A percentile compares a stretch with the other conserved stretches of the same genome.
Evolutionary conservation across 1,284 basidiomycete species (phyloP).

Genomic region (Leccinum pachyderme): DNA sequence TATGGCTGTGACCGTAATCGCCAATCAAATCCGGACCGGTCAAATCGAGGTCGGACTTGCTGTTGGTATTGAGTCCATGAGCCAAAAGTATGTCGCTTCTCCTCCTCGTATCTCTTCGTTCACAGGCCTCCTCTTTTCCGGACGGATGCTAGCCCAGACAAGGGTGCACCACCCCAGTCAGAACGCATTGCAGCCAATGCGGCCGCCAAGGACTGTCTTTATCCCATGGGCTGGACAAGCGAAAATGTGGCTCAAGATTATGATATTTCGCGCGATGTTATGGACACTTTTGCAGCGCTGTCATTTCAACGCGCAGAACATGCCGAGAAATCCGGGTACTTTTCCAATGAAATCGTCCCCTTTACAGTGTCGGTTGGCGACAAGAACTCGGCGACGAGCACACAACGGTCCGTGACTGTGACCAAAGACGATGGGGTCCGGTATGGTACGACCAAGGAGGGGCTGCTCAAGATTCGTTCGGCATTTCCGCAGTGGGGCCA

Average conservation of each 20-base stretch:
- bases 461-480: conserved; percentile 63
- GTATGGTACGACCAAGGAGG: conserved; percentile 71
- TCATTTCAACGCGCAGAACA: conserved; percentile 78
- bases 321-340: conserved; percentile 66
- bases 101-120: background rate
- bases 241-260: conserved; percentile 77
- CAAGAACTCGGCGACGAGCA: conserved; percentile 43
- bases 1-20: conserved; percentile 70
- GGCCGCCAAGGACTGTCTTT: conserved; percentile 55
- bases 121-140: background rate
- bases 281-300: conserved; percentile 80
- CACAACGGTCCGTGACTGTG: conserved; percentile 56
- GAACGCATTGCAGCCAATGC: conserved; percentile 53
- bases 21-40: conserved; percentile 78
- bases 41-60: conserved; percentile 87
- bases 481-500: conserved; percentile 91
- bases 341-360: conserved; percentile 79
- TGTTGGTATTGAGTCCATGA: conserved; percentile 85
- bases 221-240: conserved; percentile 88
- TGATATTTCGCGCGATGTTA: conserved; percentile 76
- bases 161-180: conserved; percentile 58
- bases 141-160: conserved; percentile 52
- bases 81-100: conserved; percentile 52
- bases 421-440: conserved; percentile 83
- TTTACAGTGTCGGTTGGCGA: conserved; percentile 65